phyloP scores from a whole-genome alignment of 1,284 basidiomycete species.

The Vanrija sp. region DNA sequence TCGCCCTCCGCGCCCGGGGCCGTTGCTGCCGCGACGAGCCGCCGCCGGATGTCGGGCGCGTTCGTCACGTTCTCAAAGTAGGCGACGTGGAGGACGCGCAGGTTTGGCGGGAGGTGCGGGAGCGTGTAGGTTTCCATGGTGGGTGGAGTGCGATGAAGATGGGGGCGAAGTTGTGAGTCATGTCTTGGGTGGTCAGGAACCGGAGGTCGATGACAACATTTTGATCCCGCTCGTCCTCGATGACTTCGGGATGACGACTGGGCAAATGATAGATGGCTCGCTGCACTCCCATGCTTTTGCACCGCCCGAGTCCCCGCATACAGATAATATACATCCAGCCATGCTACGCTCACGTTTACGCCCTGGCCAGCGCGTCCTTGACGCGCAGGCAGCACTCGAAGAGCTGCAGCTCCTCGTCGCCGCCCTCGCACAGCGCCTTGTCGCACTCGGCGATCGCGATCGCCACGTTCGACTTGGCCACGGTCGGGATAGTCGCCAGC shows the following conservation, averaged over 20 bases:
- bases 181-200: no score
- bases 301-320: no score
- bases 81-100: conserved; percentile 56
- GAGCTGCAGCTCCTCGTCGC: conserved; percentile 96
- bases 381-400: conserved; percentile 78
- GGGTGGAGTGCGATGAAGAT: background rate
- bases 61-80: conserved; percentile 67
- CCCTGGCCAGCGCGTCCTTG: conserved; percentile 57
- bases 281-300: no score
- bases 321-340: no score
- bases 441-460: conserved; percentile 90
- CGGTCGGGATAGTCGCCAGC: conserved; percentile 72
- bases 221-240: no score
- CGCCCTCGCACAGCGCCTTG: conserved; percentile 92
- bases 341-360: background rate
- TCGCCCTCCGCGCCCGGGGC: conserved; percentile 61
- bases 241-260: no score
- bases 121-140: conserved; percentile 50
- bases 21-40: conserved; percentile 66
- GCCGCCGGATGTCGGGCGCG: conserved; percentile 57
- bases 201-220: no score
- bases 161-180: no score
- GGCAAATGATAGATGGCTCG: no score
- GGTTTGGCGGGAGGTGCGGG: conserved; percentile 33
- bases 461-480: conserved; percentile 77